phyloP scores from a whole-genome alignment of 495 filamentous ascomycete species.

The Sphaerosporella brunnea region DNA sequence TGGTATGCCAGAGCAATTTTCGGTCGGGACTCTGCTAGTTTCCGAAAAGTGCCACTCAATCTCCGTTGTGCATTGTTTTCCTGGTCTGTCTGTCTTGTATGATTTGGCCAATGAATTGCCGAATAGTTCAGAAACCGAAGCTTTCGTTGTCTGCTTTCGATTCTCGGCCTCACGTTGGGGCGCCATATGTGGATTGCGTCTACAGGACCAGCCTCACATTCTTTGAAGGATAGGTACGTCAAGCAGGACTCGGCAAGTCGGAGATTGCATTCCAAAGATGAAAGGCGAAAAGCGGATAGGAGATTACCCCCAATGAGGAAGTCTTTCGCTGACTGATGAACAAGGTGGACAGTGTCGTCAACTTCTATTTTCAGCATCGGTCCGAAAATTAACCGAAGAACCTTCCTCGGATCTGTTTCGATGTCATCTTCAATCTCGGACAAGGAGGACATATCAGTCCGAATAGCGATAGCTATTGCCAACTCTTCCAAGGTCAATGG shows the following conservation, averaged over 20 bases:
- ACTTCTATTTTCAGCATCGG: slow-evolving; percentile 9
- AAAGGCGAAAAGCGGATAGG: not conserved
- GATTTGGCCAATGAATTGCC: slow-evolving; percentile 8
- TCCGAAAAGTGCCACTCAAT: slow-evolving; percentile 2
- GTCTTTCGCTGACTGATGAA: slow-evolving; percentile 12
- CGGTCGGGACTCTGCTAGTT: slow-evolving; percentile 3
- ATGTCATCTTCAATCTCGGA: slow-evolving; percentile 7
- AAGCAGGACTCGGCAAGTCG: slow-evolving; percentile 4
- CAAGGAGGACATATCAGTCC: slow-evolving; percentile 7
- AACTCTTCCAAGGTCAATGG: slow-evolving; percentile 12
- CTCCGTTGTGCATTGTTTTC: not conserved
- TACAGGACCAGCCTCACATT: not conserved
- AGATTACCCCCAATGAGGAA: slow-evolving; percentile 5
- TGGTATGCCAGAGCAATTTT: slow-evolving; percentile 9
- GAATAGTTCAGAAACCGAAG: slow-evolving; percentile 7
- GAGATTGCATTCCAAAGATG: slow-evolving; percentile 1
- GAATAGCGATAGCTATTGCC: slow-evolving; percentile 7
- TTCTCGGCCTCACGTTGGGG: not conserved
- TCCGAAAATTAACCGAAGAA: slow-evolving; percentile 5
- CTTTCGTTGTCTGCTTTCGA: not conserved
- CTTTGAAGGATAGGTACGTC: slow-evolving; percentile 7
- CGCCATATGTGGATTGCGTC: not conserved
- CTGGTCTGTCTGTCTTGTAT: slow-evolving; percentile 6
- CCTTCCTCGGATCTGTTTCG: slow-evolving; percentile 6
- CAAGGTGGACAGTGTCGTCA: slow-evolving; percentile 7